phyloP scores from a whole-genome alignment of 2,329 filamentous ascomycete species.

The Aspergillus sp. region DNA sequence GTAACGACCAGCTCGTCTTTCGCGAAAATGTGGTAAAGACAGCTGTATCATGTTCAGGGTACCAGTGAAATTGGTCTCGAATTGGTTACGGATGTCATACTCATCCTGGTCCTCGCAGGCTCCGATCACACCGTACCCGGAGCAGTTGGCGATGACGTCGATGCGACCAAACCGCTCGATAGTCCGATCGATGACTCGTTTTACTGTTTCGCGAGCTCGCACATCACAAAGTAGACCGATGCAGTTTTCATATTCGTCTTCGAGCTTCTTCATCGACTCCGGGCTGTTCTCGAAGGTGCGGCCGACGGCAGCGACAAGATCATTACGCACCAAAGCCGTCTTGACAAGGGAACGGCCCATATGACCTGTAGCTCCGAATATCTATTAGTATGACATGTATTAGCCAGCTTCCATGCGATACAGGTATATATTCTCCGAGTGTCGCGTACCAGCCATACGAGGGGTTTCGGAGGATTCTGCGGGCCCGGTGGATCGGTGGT shows the following conservation, averaged over 20 bases:
- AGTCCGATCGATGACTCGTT: conserved; percentile 63
- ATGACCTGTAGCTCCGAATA: conserved; percentile 96
- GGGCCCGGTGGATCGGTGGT: conserved; percentile 81
- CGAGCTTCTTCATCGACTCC: conserved; percentile 66
- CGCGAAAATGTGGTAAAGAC: conserved; percentile 80
- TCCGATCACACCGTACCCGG: conserved; percentile 91
- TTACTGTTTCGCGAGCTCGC: conserved; percentile 72
- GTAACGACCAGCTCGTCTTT: conserved; percentile 72
- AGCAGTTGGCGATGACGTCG: conserved; percentile 89
- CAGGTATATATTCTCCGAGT: not conserved
- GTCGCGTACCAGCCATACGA: conserved; percentile 78
- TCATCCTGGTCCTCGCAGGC: conserved; percentile 97
- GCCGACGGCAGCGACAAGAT: conserved; percentile 82
- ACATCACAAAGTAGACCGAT: conserved; percentile 87
- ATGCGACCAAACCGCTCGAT: conserved; percentile 73
- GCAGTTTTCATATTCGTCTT: conserved; percentile 57
- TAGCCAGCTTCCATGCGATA: too few relatives aligned
- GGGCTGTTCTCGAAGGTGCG: conserved; percentile 71
- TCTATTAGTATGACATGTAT: conserved; percentile 41
- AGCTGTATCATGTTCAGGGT: conserved; percentile 89
- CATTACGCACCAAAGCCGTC: conserved; percentile 71
- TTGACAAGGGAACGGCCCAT: conserved; percentile 90
- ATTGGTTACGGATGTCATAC: conserved; percentile 89
- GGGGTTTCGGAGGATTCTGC: conserved; percentile 64
- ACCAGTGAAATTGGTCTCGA: conserved; percentile 97